Evolutionary conservation across 1,284 basidiomycete species (phyloP).

Genomic region (Wallemia ichthyophaga): DNA sequence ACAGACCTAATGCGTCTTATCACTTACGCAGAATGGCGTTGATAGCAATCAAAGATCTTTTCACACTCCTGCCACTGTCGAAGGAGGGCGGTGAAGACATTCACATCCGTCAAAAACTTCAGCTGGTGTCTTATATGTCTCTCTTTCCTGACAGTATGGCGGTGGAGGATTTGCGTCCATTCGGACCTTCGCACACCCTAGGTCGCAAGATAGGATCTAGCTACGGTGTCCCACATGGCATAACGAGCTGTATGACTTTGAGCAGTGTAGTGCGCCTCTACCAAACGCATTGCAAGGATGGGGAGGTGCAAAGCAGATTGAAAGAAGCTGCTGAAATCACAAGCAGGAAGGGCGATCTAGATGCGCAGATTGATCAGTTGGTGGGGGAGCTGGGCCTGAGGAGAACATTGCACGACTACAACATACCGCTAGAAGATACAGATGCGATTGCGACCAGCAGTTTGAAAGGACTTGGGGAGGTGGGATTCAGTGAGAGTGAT

Average conservation of each 20-base stretch:
- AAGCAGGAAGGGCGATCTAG: neutral
- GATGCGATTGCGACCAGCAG: neutral
- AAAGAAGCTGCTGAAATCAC: neutral
- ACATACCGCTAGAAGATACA: neutral
- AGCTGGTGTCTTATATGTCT: neutral
- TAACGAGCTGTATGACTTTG: neutral
- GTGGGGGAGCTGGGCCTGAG: neutral
- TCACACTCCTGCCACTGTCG: neutral
- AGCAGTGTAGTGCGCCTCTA: neutral
- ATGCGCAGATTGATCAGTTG: neutral
- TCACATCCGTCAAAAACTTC: neutral
- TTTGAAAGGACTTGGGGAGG: neutral
- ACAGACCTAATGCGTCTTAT: neutral
- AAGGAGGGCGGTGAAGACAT: neutral
- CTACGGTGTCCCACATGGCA: neutral
- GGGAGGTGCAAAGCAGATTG: neutral
- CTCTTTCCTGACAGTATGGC: neutral
- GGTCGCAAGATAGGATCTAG: neutral
- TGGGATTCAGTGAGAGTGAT: neutral
- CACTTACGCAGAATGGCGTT: neutral
- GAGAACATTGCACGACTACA: neutral
- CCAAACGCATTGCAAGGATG: neutral
- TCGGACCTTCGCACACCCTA: neutral
- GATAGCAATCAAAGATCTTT: neutral
- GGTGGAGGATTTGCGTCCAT: neutral